These are phyloP conservation scores for Ceratocystis ficicola DNA, from an alignment of 2,329 filamentous ascomycete genomes.

Conservation along the genomic window DNA sequence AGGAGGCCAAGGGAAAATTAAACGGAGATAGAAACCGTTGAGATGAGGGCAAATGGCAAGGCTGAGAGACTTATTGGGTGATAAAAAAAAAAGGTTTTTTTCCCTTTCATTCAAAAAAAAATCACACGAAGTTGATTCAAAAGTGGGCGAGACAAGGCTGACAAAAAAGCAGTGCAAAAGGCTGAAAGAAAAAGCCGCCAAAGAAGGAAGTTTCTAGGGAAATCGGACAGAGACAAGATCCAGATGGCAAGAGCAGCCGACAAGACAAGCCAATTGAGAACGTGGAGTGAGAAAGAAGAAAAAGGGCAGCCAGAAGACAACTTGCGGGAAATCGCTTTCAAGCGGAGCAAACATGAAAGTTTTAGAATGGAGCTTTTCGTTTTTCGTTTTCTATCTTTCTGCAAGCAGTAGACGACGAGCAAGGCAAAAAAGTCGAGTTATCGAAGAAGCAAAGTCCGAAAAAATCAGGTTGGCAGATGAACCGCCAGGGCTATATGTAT, in stretches of 20 bases:
- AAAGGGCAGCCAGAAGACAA: neutral
- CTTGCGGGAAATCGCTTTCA: too few relatives aligned
- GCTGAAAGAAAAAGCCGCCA: neutral
- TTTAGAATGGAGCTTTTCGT: neutral
- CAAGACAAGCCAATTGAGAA: neutral
- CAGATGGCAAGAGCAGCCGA: neutral
- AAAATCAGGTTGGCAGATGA: conserved; percentile 3
- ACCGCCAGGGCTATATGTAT: neutral
- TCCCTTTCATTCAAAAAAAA: neutral
- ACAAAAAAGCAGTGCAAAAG: neutral
- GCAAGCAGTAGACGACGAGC: neutral
- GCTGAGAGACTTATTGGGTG: neutral
- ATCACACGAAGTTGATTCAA: conserved; percentile 1
- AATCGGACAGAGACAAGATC: neutral
- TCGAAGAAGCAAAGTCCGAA: neutral
- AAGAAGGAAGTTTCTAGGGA: neutral
- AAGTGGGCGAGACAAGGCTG: neutral
- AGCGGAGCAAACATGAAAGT: too few relatives aligned
- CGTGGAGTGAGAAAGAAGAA: neutral
- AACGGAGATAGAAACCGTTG: neutral
- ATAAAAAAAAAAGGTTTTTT: neutral
- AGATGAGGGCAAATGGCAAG: neutral
- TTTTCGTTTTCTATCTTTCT: neutral
- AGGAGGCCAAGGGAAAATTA: neutral
- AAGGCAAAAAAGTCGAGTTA: neutral